Conservation (phyloP, 2,329 filamentous ascomycete species). For the Aphanocladium album region DNA sequence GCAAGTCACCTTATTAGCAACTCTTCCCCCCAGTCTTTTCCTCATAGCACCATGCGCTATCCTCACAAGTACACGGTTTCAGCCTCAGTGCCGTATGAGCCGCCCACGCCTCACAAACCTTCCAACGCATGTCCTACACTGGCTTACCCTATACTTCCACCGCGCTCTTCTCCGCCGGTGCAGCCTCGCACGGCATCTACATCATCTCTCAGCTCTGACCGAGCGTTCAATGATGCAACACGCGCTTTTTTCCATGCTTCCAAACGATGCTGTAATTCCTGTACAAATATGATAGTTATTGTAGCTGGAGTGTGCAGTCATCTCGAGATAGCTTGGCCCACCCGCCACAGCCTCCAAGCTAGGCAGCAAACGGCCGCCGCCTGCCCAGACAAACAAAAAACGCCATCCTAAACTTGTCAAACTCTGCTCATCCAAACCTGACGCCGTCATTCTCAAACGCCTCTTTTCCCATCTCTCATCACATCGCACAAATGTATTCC, state of each 20-base stretch:
- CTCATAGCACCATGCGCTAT: neutral
- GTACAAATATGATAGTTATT: no score
- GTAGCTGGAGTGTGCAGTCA: neutral
- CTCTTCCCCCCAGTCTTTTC: no score
- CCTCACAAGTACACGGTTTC: neutral
- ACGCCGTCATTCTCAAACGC: neutral
- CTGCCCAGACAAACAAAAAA: neutral
- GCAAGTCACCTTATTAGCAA: no score
- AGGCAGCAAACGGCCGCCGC: slow-evolving; percentile 8
- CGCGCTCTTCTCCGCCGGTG: neutral
- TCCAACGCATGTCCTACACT: neutral
- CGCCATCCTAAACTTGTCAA: neutral
- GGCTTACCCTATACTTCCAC: neutral
- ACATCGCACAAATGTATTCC: neutral
- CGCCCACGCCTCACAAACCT: neutral
- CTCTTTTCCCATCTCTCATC: neutral
- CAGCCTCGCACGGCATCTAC: neutral
- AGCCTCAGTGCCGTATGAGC: neutral
- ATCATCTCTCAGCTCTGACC: neutral
- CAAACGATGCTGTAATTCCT: no score
- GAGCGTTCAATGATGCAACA: neutral
- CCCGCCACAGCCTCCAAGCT: no score
- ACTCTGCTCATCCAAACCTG: neutral
- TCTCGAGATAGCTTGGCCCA: no score
- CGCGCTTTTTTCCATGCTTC: neutral